Evolutionary conservation across 495 filamentous ascomycete genomes (phyloP), one percentile per base, ranked within the genome.

Genomic region (Tuber umbilicatum): DNA sequence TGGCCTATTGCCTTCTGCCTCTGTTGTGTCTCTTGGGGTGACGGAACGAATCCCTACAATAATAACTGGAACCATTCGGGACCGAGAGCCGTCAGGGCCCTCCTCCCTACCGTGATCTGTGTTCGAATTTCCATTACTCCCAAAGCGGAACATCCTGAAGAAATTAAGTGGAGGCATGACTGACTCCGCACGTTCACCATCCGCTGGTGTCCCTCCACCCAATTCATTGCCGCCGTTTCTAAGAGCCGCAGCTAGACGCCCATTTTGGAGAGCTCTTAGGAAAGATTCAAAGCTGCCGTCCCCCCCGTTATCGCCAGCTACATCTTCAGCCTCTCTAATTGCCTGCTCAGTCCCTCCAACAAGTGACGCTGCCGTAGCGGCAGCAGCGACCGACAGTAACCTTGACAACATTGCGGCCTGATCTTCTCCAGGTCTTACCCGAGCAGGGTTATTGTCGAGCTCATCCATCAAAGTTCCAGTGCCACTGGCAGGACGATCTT

Each of bases 31-130:
- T 60, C 86, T 84, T 23, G 89, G 86, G 27, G 87, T 87, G 50
- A 92, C 90, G 17, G 90, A 91, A 42, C 90, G 86, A 60, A 93
- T 91, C 16, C 91, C 91, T 68, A 93, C 91, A 60, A 93, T 82
- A 68, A 82, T 82, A 41, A 82, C 81, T 39, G 81, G 81, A 40
- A 82, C 80, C 81, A 82, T 82, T 67, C 81, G 75, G 72, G 79
- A 74, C 9, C 78, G 78, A 35, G 73, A 88, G 42, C 87, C 89
- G 73, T 91, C 89, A 35, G 76, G 71, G n/a, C 83, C 85, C 68
- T 88, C 87, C 35, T 83, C 83, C 40, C 83, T 71, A 69, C 85
- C 82, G 70, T 87, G 87, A 35, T 84, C 83, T 73, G 83, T 73
- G 70, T 85, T 83, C 67, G 79, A 73, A 69, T 67, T 80, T 21